Base-by-base conservation (phyloP, 2,329 filamentous ascomycete species). In the Cordyceps cicadae region DNA sequence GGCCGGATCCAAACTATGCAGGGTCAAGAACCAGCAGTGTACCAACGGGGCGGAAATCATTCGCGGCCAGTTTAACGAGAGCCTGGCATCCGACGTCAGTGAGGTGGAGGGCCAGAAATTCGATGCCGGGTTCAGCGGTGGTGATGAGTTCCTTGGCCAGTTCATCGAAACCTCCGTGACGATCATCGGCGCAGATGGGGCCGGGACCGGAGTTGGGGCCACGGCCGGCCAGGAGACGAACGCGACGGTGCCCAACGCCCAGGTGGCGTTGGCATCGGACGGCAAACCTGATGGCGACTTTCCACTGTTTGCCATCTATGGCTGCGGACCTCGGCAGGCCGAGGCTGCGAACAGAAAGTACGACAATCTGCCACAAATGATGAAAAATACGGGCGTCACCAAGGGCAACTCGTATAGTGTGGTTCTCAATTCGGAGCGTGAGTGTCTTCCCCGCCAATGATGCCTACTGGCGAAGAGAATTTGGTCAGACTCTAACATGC, bases 21-120 rank as follows among this genome's bases (percentile, higher is more conserved):
- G 53, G 26, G 34, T 53, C 19, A 4, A 37, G n/a, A 59, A 53
- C 29, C 57, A 59, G 41, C 57, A 59, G 26, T 59, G 57, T 49
- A 24, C 57, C 39, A n/a, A 5, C 39, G 41, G 49, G 39, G 41
- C 39, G 26, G 39, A 43, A 2, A 24, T 34, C 6, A 39, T 46
- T 19, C 57, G 49, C n/a, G 57, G 57, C 57, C 8, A 53, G 14
- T 59, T 59, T 19, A 26, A 59, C 29, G 15, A n/a, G 14, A 46
- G 53, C 5, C 12, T 48, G 39, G 8, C 39, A 7, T 46, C 37
- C 15, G 57, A 59, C 49, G 29, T 54, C 49, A 6, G 26, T n/a
- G 5, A 17, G 2, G 6, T 59, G 6, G 3, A 3, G 7, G 49
- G 57, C n/a, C 9, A 52, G 8, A n/a, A 3, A 7, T 59, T 59